Conservation (phyloP, 2,329 filamentous ascomycete species). For the Sporothrix mexicana region DNA sequence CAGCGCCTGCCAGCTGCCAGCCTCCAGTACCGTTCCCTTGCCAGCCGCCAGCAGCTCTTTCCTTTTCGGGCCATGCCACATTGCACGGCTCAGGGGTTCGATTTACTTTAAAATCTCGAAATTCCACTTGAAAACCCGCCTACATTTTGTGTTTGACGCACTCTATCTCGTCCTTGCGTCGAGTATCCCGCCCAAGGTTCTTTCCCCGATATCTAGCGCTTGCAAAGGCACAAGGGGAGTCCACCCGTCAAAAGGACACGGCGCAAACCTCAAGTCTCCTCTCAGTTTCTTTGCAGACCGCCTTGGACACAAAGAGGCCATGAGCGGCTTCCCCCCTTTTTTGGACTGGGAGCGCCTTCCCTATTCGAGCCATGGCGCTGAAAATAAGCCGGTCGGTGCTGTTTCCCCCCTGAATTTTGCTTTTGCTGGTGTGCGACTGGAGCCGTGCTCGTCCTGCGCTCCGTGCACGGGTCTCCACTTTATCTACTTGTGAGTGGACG, state of each 20-base stretch:
- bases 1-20: slow-evolving; percentile 31
- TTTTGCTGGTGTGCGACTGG: slow-evolving; percentile 29
- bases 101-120: neutral
- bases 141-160: neutral
- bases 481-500: slow-evolving; percentile 10
- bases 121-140: neutral
- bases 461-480: slow-evolving; percentile 35
- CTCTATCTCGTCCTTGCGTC: neutral
- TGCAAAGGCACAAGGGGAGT: neutral
- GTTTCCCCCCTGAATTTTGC: slow-evolving; percentile 36
- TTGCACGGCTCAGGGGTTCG: neutral
- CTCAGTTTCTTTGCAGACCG: neutral
- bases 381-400: slow-evolving; percentile 32
- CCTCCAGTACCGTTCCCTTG: neutral
- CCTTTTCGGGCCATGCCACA: slow-evolving; percentile 13
- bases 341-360: slow-evolving; percentile 33
- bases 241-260: slow-evolving; percentile 25
- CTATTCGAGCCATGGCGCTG: slow-evolving; percentile 34
- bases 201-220: slow-evolving; percentile 20
- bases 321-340: slow-evolving; percentile 33
- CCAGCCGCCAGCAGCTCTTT: slow-evolving; percentile 11
- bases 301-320: neutral
- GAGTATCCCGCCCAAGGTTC: slow-evolving; percentile 9
- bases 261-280: neutral
- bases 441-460: slow-evolving; percentile 25